phyloP scores from a whole-genome alignment of 2,329 filamentous ascomycete genomes.

The Pseudogymnoascus sp. region DNA sequence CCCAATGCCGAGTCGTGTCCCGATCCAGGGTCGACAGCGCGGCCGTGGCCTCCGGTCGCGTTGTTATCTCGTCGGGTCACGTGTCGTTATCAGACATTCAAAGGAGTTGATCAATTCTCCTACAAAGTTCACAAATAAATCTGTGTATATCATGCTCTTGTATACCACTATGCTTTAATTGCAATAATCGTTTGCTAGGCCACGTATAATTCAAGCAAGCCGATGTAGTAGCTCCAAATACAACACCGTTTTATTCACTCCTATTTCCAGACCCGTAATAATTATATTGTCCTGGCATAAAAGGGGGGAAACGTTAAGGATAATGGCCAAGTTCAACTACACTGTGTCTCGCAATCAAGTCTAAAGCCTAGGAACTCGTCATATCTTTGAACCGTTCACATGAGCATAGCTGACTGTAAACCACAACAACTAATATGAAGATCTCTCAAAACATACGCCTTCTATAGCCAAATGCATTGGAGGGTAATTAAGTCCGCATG shows the following conservation, averaged over 20 bases:
- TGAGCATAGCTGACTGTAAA: background rate
- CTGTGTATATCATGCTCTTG: background rate
- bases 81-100: background rate
- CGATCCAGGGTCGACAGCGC: constrained; percentile 7
- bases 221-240: background rate
- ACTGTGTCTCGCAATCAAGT: background rate
- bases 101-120: background rate
- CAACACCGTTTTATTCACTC: background rate
- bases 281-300: background rate
- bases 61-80: background rate
- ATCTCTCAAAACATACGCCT: background rate
- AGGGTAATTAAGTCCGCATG: background rate
- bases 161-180: background rate
- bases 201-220: background rate
- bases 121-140: background rate
- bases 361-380: background rate
- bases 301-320: background rate
- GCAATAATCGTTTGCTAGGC: background rate
- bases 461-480: constrained; percentile 7
- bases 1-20: constrained; percentile 8
- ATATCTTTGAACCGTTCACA: background rate
- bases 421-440: constrained; percentile 2
- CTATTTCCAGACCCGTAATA: background rate
- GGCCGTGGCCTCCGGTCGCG: background rate
- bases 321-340: background rate